Conservation (phyloP, 169 alveolate species). For the Plasmodium knowlesi region DNA sequence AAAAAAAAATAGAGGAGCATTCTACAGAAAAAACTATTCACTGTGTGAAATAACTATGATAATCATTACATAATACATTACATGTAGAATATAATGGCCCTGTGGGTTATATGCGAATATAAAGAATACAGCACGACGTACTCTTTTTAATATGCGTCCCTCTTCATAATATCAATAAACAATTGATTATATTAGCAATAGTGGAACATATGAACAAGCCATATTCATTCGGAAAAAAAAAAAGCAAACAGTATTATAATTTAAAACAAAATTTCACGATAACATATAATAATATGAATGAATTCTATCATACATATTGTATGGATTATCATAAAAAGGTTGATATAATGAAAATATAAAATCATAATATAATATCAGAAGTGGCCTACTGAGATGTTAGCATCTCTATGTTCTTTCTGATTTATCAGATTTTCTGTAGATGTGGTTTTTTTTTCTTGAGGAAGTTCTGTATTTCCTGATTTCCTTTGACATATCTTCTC, state of each 20-base stretch:
- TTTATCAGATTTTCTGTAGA: too few relatives aligned
- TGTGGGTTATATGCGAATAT: not conserved
- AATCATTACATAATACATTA: too few relatives aligned
- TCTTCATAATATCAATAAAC: not conserved
- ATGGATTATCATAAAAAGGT: not conserved
- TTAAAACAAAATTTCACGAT: too few relatives aligned
- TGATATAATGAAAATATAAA: not conserved
- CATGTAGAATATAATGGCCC: not conserved
- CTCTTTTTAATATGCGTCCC: not conserved
- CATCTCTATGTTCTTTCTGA: not conserved
- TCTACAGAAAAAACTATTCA: too few relatives aligned
- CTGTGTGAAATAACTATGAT: not conserved
- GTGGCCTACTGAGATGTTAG: not conserved
- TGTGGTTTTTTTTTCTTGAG: not conserved
- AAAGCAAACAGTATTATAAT: not conserved
- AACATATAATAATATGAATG: too few relatives aligned
- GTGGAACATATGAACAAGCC: not conserved
- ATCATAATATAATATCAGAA: not conserved
- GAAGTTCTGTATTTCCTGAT: not conserved
- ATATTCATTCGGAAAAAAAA: too few relatives aligned
- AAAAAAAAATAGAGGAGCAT: not conserved
- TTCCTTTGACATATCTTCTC: not conserved
- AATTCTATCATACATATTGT: too few relatives aligned
- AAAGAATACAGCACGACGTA: not conserved
- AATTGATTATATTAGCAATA: too few relatives aligned